These are phyloP conservation scores for Lactarius pseudohatsudake DNA, from an alignment of 768 basidiomycete species.

Conservation along the genomic window DNA sequence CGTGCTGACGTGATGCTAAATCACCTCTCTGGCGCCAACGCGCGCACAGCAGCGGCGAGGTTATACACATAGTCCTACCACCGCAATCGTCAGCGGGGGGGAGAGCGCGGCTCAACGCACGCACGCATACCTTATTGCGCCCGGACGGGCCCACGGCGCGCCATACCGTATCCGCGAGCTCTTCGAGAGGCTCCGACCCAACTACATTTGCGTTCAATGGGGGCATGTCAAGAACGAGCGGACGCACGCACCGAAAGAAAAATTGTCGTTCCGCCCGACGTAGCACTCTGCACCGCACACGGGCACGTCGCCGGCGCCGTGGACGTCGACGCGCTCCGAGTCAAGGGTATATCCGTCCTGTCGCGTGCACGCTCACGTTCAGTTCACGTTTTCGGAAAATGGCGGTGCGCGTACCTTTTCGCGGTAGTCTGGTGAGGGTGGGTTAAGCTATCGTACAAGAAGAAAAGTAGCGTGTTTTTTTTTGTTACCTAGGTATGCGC, in stretches of 20 bases:
- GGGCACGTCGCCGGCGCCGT: slow-evolving; percentile 44
- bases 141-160: slow-evolving; percentile 83
- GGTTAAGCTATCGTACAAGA: background rate
- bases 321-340: slow-evolving; percentile 62
- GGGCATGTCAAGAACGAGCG: background rate
- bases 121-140: slow-evolving; percentile 67
- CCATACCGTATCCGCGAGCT: slow-evolving; percentile 70
- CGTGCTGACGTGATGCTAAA: too few species aligned
- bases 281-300: slow-evolving; percentile 74
- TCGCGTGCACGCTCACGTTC: background rate
- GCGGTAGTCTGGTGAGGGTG: slow-evolving; percentile 54
- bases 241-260: slow-evolving; percentile 70
- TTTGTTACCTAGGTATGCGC: slow-evolving; percentile 72
- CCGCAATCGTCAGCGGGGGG: too few species aligned
- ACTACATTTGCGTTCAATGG: slow-evolving; percentile 45
- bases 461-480: background rate
- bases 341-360: slow-evolving; percentile 89
- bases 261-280: slow-evolving; percentile 83
- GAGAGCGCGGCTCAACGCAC: background rate
- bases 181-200: slow-evolving; percentile 75
- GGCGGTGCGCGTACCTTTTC: slow-evolving; percentile 59
- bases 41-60: slow-evolving; percentile 69
- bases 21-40: slow-evolving; percentile 56
- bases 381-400: too few species aligned
- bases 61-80: slow-evolving; percentile 82